Evolutionary conservation across 2,329 filamentous ascomycete species (phyloP).

Genomic region (Diaporthe aspalathi): DNA sequence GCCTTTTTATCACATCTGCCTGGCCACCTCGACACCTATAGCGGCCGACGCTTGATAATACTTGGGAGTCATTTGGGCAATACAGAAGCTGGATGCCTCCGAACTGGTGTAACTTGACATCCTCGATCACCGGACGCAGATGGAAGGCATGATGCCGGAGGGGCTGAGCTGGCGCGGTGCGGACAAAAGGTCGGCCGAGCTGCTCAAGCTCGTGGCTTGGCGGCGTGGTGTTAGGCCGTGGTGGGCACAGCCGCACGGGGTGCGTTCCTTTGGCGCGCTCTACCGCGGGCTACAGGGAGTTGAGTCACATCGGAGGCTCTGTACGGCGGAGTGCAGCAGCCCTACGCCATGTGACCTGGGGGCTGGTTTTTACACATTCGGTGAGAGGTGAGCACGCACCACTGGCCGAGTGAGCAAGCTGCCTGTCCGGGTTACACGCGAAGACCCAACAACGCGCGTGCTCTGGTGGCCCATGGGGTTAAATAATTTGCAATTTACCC

Average conservation of each 20-base stretch:
- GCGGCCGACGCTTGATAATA: conserved; percentile 11
- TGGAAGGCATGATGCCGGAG: not conserved
- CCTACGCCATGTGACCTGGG: not conserved
- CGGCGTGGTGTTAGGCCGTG: conserved; percentile 1
- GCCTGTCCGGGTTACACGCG: conserved; percentile 24
- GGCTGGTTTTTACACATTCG: conserved; percentile 27
- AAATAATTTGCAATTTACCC: not conserved
- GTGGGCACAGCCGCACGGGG: conserved; percentile 19
- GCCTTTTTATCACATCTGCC: conserved; percentile 2
- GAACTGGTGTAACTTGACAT: not conserved
- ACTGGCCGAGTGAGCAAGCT: not conserved
- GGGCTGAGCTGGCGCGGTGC: conserved; percentile 19
- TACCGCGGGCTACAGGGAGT: not conserved
- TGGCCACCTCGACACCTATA: conserved; percentile 13
- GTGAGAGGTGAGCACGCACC: not conserved
- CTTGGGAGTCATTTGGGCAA: conserved; percentile 16
- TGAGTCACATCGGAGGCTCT: conserved; percentile 25
- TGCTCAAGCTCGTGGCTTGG: conserved; percentile 16
- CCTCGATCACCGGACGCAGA: conserved; percentile 1
- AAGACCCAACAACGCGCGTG: not conserved
- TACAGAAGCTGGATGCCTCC: conserved; percentile 10
- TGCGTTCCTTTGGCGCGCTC: conserved; percentile 1
- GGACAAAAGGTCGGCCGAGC: not conserved
- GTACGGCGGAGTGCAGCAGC: conserved; percentile 21
- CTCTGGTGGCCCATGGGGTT: not conserved